Evolutionary conservation across 306 rosid genomes (phyloP).

Genomic region (Begonia loranthoides): DNA sequence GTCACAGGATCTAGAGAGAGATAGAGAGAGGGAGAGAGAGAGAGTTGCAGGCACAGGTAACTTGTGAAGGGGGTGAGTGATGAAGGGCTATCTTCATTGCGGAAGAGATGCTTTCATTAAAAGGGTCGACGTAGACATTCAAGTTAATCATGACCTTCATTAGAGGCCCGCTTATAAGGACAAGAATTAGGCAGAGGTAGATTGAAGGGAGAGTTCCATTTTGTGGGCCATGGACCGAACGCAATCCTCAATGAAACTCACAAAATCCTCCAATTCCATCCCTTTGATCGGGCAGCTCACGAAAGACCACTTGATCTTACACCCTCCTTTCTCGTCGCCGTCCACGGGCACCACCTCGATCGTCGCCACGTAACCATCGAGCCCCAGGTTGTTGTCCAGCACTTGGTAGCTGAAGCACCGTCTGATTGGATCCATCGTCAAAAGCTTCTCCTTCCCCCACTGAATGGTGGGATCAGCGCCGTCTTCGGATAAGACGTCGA

Average conservation of each 20-base stretch:
- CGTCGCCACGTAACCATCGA: conserved; percentile 32
- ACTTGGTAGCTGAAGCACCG: conserved; percentile 27
- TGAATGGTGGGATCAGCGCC: not conserved
- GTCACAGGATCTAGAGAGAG: too few species aligned
- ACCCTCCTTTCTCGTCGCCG: conserved; percentile 9
- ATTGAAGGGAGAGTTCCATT: conserved; percentile 18
- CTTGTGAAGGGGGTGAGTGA: too few species aligned
- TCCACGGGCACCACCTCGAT: conserved; percentile 10
- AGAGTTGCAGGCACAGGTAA: too few species aligned
- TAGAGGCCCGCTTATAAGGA: too few species aligned
- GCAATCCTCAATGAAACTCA: conserved; percentile 7
- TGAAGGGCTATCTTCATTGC: too few species aligned
- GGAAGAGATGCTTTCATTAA: too few species aligned
- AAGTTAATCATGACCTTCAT: too few species aligned
- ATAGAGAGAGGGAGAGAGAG: too few species aligned
- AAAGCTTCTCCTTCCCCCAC: conserved; percentile 39
- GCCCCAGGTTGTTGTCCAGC: conserved; percentile 26
- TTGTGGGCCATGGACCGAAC: conserved; percentile 26
- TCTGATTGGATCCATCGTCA: conserved; percentile 22
- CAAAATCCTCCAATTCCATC: conserved; percentile 23
- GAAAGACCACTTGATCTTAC: conserved; percentile 49
- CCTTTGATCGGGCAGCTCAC: conserved; percentile 39
- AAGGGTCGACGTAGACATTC: too few species aligned
- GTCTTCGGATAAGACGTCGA: not conserved
- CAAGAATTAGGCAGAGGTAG: not conserved